A percentile compares a stretch with the other conserved stretches of the same genome.
Evolutionary conservation across 2,329 filamentous ascomycete species (phyloP).

Genomic region (Cytospora schulzeri): DNA sequence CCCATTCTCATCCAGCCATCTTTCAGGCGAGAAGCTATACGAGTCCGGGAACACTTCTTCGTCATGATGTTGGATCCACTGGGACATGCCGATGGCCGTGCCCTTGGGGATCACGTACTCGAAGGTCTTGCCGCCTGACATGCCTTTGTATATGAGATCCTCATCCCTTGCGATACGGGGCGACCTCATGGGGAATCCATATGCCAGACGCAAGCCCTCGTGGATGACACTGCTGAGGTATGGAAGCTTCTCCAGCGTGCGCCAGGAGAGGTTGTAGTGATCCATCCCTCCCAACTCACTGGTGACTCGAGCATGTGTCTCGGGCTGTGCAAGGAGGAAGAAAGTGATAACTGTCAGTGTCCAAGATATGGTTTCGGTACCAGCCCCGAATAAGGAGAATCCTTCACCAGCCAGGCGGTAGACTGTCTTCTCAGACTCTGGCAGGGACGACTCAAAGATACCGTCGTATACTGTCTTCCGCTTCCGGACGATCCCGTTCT

Average conservation of each 20-base stretch:
- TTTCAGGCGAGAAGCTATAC: slow-evolving; percentile 30
- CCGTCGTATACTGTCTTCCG: neutral
- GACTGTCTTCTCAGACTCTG: neutral
- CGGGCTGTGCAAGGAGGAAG: slow-evolving; percentile 4
- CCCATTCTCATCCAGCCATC: slow-evolving; percentile 29
- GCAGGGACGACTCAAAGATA: neutral
- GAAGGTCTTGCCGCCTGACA: neutral
- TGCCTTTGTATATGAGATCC: slow-evolving; percentile 8
- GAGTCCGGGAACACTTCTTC: slow-evolving; percentile 31
- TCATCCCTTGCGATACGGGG: slow-evolving; percentile 23
- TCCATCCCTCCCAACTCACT: neutral
- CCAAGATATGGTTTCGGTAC: slow-evolving; percentile 11
- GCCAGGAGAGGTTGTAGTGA: slow-evolving; percentile 25
- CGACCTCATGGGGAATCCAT: slow-evolving; percentile 27
- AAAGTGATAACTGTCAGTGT: slow-evolving; percentile 4
- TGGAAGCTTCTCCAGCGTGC: slow-evolving; percentile 30
- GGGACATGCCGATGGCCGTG: slow-evolving; percentile 30
- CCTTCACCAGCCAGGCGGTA: neutral
- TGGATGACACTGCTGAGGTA: slow-evolving; percentile 30
- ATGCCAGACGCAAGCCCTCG: slow-evolving; percentile 31
- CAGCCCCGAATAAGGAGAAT: neutral
- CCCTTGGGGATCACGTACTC: slow-evolving; percentile 31
- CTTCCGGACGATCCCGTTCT: neutral
- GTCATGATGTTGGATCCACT: slow-evolving; percentile 29
- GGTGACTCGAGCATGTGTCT: slow-evolving; percentile 27